A percentile compares a stretch with the other conserved stretches of the same genome.
These are phyloP conservation scores for Pleurotus citrinopileatus DNA, from an alignment of 768 basidiomycete species.

Conservation along the genomic window DNA sequence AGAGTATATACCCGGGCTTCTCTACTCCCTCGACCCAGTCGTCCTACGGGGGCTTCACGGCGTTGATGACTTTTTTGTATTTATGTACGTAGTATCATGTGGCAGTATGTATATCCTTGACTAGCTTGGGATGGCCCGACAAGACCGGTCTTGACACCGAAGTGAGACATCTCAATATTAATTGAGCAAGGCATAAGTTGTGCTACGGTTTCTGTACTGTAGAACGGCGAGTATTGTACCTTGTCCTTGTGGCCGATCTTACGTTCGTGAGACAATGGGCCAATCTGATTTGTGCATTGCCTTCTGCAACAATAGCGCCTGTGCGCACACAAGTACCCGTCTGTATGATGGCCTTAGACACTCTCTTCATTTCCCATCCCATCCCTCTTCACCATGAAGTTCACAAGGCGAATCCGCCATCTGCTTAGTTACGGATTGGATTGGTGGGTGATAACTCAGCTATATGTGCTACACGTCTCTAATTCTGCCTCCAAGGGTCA, in stretches of 20 bases:
- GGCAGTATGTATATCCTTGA: not conserved
- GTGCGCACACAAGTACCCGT: not conserved
- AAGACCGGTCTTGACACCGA: too few relatives aligned
- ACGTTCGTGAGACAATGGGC: not conserved
- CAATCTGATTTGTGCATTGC: not conserved
- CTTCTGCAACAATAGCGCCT: constrained; percentile 3
- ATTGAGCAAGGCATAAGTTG: too few relatives aligned
- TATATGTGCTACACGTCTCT: not conserved
- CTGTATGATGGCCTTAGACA: not conserved
- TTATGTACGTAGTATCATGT: not conserved
- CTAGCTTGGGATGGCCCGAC: not conserved
- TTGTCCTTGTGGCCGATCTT: not conserved
- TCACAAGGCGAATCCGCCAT: constrained; percentile 12
- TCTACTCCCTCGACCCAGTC: too few relatives aligned
- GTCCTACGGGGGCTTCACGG: too few relatives aligned
- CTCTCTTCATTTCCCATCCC: not conserved
- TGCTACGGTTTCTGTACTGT: too few relatives aligned
- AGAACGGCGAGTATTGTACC: too few relatives aligned
- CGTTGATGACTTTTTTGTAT: not conserved
- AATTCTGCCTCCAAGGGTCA: not conserved
- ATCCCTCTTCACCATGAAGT: not conserved
- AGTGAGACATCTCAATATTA: too few relatives aligned
- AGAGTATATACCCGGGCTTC: too few relatives aligned
- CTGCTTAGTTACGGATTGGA: constrained; percentile 17
- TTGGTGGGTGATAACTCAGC: constrained; percentile 11